Evolutionary conservation across 805 yeast species (phyloP).

Genomic region (Ogataea pilisensis): DNA sequence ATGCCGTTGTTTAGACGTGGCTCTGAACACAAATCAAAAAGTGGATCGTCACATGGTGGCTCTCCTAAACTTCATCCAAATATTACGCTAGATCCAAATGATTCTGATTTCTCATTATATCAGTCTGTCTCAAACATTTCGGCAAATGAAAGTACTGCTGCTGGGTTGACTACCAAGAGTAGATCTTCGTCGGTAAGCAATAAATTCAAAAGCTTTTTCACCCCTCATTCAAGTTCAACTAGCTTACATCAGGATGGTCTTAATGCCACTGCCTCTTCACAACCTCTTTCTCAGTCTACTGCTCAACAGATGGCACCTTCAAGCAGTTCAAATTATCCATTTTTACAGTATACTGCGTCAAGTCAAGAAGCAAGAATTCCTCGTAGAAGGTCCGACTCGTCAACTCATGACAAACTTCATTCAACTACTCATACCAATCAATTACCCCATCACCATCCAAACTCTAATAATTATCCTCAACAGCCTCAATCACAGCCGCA

Average conservation of each 20-base stretch:
- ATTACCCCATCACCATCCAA: background rate
- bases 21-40: slow-evolving; percentile 9
- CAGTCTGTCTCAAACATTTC: slow-evolving; percentile 21
- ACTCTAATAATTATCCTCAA: background rate
- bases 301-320: too few species aligned
- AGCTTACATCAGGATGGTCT: slow-evolving; percentile 11
- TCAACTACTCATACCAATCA: background rate
- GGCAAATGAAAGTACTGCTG: slow-evolving; percentile 13
- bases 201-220: slow-evolving; percentile 28
- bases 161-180: slow-evolving; percentile 16
- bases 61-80: slow-evolving; percentile 14
- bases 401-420: background rate
- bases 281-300: background rate
- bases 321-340: background rate
- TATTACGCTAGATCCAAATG: slow-evolving; percentile 17
- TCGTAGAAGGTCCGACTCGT: slow-evolving; percentile 1
- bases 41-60: slow-evolving; percentile 2
- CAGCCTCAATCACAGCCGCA: slow-evolving; percentile 1
- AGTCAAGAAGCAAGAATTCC: slow-evolving; percentile 9
- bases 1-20: slow-evolving; percentile 20
- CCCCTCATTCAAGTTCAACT: slow-evolving; percentile 19
- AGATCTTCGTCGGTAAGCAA: slow-evolving; percentile 28
- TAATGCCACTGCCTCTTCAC: slow-evolving; percentile 1
- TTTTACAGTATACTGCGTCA: slow-evolving; percentile 1
- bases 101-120: slow-evolving; percentile 24